Percentiles rank a stretch among this genome's conserved stretches.
These are phyloP conservation scores for Pelargonium nanum DNA, from an alignment of 345 rosid genomes.

Conservation along the genomic window DNA sequence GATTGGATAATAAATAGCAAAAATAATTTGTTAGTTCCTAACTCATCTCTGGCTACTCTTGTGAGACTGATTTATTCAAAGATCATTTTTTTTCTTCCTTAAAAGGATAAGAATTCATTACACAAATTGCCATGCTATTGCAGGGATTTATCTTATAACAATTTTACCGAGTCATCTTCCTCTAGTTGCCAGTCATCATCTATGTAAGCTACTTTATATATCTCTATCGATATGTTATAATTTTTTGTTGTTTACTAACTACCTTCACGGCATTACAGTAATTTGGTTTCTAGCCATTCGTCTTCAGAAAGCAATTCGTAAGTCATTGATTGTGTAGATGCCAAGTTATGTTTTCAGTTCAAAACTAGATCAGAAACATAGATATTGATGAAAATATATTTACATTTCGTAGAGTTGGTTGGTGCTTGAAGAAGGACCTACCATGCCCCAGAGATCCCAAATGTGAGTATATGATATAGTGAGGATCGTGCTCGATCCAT, in stretches of 20 bases:
- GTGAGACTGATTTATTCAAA: no score
- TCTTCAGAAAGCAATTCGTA: constrained; percentile 38
- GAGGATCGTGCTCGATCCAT: no score
- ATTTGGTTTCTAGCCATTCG: constrained; percentile 49
- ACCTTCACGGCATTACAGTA: constrained; percentile 32
- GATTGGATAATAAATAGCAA: constrained; percentile 28
- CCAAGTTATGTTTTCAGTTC: neutral
- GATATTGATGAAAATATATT: neutral
- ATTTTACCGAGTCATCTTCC: constrained; percentile 38
- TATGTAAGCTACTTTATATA: constrained; percentile 34
- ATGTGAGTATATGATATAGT: constrained; percentile 32
- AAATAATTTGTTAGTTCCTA: constrained; percentile 29
- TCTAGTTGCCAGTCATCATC: constrained; percentile 25
- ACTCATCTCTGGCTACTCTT: neutral
- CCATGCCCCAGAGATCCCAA: constrained; percentile 37
- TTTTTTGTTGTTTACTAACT: neutral
- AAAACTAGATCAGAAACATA: neutral
- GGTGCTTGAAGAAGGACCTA: constrained; percentile 71
- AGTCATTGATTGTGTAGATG: constrained; percentile 15
- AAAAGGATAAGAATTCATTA: neutral
- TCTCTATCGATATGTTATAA: neutral
- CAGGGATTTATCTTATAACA: constrained; percentile 91
- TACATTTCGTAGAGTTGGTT: constrained; percentile 24
- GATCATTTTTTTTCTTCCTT: no score
- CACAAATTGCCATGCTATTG: constrained; percentile 1